Evolutionary conservation across 768 basidiomycete genomes (phyloP), one percentile per base, ranked within the genome.

Genomic region (Cyathus striatus): DNA sequence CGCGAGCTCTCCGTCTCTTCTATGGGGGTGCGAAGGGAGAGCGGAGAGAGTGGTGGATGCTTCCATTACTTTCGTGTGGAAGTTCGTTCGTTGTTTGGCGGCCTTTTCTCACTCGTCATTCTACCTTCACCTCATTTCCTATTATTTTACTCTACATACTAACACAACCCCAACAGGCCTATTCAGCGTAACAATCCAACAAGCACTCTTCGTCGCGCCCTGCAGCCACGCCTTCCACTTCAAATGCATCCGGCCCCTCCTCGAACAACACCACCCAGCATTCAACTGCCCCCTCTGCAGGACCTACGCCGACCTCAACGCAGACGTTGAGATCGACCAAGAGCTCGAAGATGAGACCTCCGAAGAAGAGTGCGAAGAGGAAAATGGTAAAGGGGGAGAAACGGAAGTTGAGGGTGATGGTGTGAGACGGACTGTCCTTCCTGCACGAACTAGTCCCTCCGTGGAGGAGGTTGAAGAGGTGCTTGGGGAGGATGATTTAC

Each of bases 201-300:
- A 99, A 64, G 88, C 92, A 0, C 79, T 98, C 38, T 97, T 99
- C 70, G 94, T 99, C 58, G 92, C 95, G 22, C 95, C 95, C 0
- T 99, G 95, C 65, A 93, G 90, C 1, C 95, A 99, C 62, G 84
- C 92, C 0, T 91, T 90, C 71, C 90, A 93, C 67, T 92, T 90
- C 78, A 98, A 97, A 64, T 97, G 95, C 61, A 93, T 99, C 46
- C 79, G 92, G 1, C 95, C 94, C 1, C 73, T 98, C 9, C 74
- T 97, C 33, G 78, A 89, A 51, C 65, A 76, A n/a, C 91, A 97
- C 63, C 82, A 93, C 53, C 90, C 94, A 0, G 87, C 89, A 5
- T 99, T 98, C 68, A 88, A 82, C 12, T 99, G 95, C 56, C 95
- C 95, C 0, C 77, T 99, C 5, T 99, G 95, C 62, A 75, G 95